phyloP scores from a whole-genome alignment of 495 filamentous ascomycete species.

The Penicillium desertorum region DNA sequence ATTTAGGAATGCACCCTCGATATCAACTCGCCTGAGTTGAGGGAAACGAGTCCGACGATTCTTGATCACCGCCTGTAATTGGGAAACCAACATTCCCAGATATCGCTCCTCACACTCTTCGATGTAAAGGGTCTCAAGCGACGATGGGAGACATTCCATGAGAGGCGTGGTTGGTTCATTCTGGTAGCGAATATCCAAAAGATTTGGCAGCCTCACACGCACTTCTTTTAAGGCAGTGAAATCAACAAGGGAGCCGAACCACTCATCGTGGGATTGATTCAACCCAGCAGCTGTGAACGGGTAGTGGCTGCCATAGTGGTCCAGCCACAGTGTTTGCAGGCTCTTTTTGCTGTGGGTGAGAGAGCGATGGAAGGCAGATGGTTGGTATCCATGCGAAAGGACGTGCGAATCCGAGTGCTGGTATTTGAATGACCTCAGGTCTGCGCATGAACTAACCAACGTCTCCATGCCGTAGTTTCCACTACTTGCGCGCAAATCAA shows the following conservation, averaged over 20 bases:
- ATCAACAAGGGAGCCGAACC: slow-evolving; percentile 34
- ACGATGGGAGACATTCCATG: slow-evolving; percentile 29
- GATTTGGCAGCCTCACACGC: slow-evolving; percentile 37
- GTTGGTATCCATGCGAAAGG: slow-evolving; percentile 30
- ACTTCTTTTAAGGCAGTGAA: slow-evolving; percentile 36
- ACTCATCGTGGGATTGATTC: slow-evolving; percentile 38
- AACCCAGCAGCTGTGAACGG: slow-evolving; percentile 34
- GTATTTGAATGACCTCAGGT: slow-evolving; percentile 37
- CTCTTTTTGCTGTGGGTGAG: slow-evolving; percentile 29
- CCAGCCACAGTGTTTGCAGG: slow-evolving; percentile 37
- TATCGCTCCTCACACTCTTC: slow-evolving; percentile 35
- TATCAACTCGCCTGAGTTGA: slow-evolving; percentile 22
- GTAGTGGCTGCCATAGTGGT: slow-evolving; percentile 33
- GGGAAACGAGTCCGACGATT: slow-evolving; percentile 22
- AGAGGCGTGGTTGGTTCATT: slow-evolving; percentile 27
- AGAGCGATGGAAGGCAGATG: slow-evolving; percentile 30
- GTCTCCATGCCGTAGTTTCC: slow-evolving; percentile 30
- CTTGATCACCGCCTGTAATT: slow-evolving; percentile 29
- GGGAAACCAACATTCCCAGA: slow-evolving; percentile 29
- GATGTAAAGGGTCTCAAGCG: slow-evolving; percentile 33
- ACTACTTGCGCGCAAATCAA: slow-evolving; percentile 33
- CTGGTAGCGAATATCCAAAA: slow-evolving; percentile 35
- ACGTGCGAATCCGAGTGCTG: slow-evolving; percentile 38
- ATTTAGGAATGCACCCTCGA: slow-evolving; percentile 38
- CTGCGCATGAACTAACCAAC: slow-evolving; percentile 26